Evolutionary conservation across 2,329 filamentous ascomycete genomes (phyloP).

Genomic region (Trichophyton verrucosum): DNA sequence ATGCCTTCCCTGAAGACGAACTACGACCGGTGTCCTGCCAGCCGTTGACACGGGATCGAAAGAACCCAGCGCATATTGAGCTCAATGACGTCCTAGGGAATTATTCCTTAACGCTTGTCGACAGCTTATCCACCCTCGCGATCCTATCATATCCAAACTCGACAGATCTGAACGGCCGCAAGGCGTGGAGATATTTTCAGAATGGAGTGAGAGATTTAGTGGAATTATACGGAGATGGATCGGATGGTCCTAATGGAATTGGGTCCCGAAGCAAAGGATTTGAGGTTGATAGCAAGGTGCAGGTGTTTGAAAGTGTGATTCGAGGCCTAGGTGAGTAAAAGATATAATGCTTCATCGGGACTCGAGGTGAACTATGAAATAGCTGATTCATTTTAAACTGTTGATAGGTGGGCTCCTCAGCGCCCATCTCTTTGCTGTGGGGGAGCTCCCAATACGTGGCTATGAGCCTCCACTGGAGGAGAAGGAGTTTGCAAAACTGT

Average conservation of each 20-base stretch:
- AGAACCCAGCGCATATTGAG: slow-evolving; percentile 67
- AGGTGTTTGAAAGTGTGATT: slow-evolving; percentile 97
- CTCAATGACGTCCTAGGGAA: slow-evolving; percentile 94
- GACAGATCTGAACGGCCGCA: slow-evolving; percentile 41
- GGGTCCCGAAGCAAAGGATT: slow-evolving; percentile 70
- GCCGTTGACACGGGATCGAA: slow-evolving; percentile 70
- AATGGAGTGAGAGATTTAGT: slow-evolving; percentile 64
- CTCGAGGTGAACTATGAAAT: not conserved
- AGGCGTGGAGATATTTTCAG: slow-evolving; percentile 64
- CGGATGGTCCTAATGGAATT: slow-evolving; percentile 51
- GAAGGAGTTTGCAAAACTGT: slow-evolving; percentile 28
- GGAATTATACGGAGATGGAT: slow-evolving; percentile 75
- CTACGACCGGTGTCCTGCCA: slow-evolving; percentile 74
- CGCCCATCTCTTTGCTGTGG: slow-evolving; percentile 83
- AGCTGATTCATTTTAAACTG: not conserved
- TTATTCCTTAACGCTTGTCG: slow-evolving; percentile 89
- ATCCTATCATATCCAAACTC: slow-evolving; percentile 70
- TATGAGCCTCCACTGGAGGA: slow-evolving; percentile 47
- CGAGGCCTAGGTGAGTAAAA: slow-evolving; percentile 47
- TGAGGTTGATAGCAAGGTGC: slow-evolving; percentile 92
- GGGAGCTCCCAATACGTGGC: slow-evolving; percentile 72
- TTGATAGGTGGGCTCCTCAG: slow-evolving; percentile 73
- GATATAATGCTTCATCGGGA: not conserved
- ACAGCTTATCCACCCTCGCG: slow-evolving; percentile 86
- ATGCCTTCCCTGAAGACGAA: slow-evolving; percentile 95